Percentiles rank a stretch among this genome's conserved stretches.
These are phyloP conservation scores for Clavispora santaluciae DNA, from an alignment of 805 yeast species.

Conservation along the genomic window DNA sequence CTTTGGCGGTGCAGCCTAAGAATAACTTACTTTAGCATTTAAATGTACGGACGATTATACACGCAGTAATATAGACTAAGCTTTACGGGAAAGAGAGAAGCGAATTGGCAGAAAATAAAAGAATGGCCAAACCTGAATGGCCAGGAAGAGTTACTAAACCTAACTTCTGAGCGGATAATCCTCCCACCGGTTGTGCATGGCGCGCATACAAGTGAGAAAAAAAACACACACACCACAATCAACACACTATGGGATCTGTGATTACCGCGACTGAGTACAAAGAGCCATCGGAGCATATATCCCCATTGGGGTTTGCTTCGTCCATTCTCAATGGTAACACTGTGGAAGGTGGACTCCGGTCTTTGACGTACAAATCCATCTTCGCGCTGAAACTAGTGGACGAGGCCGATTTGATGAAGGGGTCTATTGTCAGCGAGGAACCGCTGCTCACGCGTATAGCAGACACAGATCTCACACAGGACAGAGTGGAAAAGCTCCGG, in stretches of 20 bases:
- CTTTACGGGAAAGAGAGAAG: not conserved
- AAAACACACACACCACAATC: not conserved
- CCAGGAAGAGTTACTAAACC: not conserved
- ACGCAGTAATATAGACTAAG: not conserved
- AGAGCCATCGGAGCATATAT: constrained; percentile 13
- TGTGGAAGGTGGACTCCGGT: constrained; percentile 36
- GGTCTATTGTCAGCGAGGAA: constrained; percentile 19
- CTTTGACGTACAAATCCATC: constrained; percentile 38
- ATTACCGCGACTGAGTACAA: constrained; percentile 16
- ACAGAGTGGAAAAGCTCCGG: constrained; percentile 16
- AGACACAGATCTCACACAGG: constrained; percentile 14
- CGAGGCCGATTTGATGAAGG: constrained; percentile 28
- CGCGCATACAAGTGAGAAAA: not conserved
- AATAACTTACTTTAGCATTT: not conserved
- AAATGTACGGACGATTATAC: not conserved
- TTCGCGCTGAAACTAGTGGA: constrained; percentile 34
- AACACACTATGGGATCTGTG: not conserved
- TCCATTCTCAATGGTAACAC: constrained; percentile 38
- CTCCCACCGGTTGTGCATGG: not conserved
- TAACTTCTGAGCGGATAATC: too few species aligned
- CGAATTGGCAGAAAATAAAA: not conserved
- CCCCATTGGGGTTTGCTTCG: constrained; percentile 26
- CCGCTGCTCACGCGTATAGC: constrained; percentile 13
- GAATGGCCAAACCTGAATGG: too few species aligned
- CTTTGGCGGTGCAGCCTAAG: too few species aligned